Evolutionary conservation across 225 moss, liverwort and hornwort genomes (phyloP).

Genomic region (Neckera pumila): DNA sequence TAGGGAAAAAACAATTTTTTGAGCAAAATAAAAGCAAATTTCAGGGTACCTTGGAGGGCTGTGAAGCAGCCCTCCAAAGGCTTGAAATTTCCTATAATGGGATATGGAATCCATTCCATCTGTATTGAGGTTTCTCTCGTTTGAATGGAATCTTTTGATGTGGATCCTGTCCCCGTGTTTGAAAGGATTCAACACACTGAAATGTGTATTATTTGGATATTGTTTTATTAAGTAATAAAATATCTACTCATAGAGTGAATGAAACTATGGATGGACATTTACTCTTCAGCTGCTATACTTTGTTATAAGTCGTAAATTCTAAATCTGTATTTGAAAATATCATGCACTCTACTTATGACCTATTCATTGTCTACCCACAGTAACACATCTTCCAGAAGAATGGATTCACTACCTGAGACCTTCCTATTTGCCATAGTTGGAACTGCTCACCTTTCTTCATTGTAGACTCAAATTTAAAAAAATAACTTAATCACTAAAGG

Average conservation of each 20-base stretch:
- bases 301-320: background rate
- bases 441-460: background rate
- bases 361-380: background rate
- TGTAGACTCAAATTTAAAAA: background rate
- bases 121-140: background rate
- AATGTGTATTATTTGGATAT: background rate
- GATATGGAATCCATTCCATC: background rate
- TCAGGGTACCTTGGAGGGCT: too few relatives aligned
- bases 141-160: background rate
- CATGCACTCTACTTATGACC: background rate
- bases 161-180: background rate
- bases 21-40: too few relatives aligned
- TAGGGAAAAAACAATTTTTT: too few relatives aligned
- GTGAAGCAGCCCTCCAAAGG: too few relatives aligned
- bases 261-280: background rate
- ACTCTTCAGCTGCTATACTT: background rate
- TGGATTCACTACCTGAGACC: background rate
- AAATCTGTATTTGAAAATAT: background rate
- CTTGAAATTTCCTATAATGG: too few relatives aligned
- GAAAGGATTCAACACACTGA: background rate
- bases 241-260: background rate
- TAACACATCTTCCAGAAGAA: background rate
- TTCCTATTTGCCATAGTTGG: background rate
- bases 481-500: background rate
- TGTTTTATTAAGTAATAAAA: background rate